phyloP scores from a whole-genome alignment of 345 rosid genomes.

The Heritiera fomes region DNA sequence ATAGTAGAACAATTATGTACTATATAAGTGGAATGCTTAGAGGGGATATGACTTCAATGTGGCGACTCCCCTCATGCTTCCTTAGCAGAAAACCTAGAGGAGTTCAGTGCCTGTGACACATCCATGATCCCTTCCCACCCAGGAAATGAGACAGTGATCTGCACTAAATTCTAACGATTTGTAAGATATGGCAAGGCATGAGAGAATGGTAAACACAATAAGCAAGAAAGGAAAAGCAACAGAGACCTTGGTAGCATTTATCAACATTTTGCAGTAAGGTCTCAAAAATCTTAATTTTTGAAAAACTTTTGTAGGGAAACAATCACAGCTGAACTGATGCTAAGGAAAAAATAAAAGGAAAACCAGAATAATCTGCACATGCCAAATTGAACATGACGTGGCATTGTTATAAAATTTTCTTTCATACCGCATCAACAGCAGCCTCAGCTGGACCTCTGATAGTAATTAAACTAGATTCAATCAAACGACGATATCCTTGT shows the following conservation, averaged over 20 bases:
- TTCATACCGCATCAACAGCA: slow-evolving; percentile 92
- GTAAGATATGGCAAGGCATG: not conserved
- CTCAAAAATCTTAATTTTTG: not conserved
- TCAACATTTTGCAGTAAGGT: not conserved
- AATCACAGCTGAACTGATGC: not conserved
- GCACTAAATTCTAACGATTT: not conserved
- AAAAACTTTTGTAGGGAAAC: not conserved
- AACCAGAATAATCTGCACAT: not conserved
- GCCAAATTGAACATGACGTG: slow-evolving; percentile 6
- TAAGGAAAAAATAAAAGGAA: not conserved
- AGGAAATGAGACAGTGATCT: not conserved
- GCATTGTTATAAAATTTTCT: slow-evolving; percentile 6
- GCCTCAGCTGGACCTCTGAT: slow-evolving; percentile 99
- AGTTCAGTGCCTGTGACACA: not conserved
- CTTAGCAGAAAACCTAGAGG: not conserved
- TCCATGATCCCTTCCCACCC: not conserved
- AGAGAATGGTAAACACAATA: not conserved
- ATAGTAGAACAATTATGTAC: not conserved
- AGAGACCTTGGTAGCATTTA: not conserved
- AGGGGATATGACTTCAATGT: not conserved
- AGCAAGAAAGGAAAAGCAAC: not conserved
- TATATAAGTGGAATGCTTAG: not conserved
- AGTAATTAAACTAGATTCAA: slow-evolving; percentile 80
- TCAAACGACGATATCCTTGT: slow-evolving; percentile 98
- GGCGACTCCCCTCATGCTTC: not conserved